phyloP scores from a whole-genome alignment of 441 rosid genomes.

The Adansonia gregorii region DNA sequence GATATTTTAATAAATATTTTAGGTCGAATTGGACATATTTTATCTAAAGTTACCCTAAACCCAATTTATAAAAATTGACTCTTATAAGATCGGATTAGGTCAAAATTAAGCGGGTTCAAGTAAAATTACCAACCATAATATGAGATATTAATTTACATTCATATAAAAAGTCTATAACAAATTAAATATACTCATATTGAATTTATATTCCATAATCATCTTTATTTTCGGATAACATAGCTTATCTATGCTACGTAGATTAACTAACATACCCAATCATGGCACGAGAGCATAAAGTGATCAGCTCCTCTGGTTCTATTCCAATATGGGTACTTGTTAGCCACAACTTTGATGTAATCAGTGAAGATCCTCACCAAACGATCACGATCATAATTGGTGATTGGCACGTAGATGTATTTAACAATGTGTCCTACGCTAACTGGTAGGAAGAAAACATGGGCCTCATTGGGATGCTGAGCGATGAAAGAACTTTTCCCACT shows the following conservation, averaged over 20 bases:
- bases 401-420: conserved; percentile 42
- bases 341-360: conserved; percentile 47
- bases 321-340: conserved; percentile 46
- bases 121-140: too few relatives aligned
- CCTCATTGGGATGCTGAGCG: conserved; percentile 44
- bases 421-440: conserved; percentile 47
- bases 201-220: too few relatives aligned
- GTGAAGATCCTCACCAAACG: conserved; percentile 42
- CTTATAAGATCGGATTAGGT: too few relatives aligned
- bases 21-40: too few relatives aligned
- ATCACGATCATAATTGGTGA: conserved; percentile 37
- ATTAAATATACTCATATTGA: too few relatives aligned
- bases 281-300: conserved; percentile 56
- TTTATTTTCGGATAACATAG: too few relatives aligned
- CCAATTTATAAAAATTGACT: too few relatives aligned
- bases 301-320: conserved; percentile 51
- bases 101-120: too few relatives aligned
- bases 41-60: too few relatives aligned
- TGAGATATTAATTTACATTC: too few relatives aligned
- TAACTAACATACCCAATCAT: conserved; percentile 52
- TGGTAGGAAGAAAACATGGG: conserved; percentile 55
- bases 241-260: not conserved
- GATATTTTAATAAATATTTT: too few relatives aligned
- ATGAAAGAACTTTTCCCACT: conserved; percentile 35
- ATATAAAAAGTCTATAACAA: too few relatives aligned